Percentiles rank a stretch among this genome's conserved stretches.
These are phyloP conservation scores for Rhizomucor pusillus DNA, from an alignment of 371 early-diverging fungal genomes.

Conservation along the genomic window DNA sequence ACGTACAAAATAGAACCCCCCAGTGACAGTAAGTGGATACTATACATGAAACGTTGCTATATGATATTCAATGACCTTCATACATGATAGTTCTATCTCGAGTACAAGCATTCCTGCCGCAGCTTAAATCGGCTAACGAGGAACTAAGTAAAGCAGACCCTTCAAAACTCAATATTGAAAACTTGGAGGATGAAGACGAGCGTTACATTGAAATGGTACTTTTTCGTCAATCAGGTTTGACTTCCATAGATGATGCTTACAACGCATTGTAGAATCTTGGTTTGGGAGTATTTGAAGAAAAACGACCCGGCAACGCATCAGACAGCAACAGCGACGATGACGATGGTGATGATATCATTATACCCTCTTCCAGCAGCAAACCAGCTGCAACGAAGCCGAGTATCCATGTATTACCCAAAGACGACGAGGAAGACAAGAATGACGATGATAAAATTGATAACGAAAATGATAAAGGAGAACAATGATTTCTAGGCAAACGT, in stretches of 20 bases:
- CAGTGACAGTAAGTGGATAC: conserved; percentile 29
- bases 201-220: conserved; percentile 71
- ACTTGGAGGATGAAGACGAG: conserved; percentile 42
- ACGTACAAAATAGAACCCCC: conserved; percentile 19
- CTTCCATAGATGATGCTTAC: neutral
- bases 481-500: neutral
- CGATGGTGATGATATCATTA: conserved; percentile 36
- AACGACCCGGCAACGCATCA: conserved; percentile 22
- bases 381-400: conserved; percentile 18
- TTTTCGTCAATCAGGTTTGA: neutral
- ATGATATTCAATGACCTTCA: neutral
- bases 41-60: neutral
- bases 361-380: conserved; percentile 30
- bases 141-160: conserved; percentile 39
- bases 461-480: neutral
- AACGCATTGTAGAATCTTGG: conserved; percentile 42
- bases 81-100: conserved; percentile 40
- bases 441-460: neutral
- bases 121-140: conserved; percentile 56
- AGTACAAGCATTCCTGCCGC: conserved; percentile 57
- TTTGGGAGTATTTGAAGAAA: conserved; percentile 59
- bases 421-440: neutral
- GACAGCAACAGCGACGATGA: conserved; percentile 26
- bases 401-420: conserved; percentile 9
- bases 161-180: conserved; percentile 51